Evolutionary conservation across 179 eudicot species (phyloP), one percentile per base, ranked within the genome.

Genomic region (Nepenthes alata): DNA sequence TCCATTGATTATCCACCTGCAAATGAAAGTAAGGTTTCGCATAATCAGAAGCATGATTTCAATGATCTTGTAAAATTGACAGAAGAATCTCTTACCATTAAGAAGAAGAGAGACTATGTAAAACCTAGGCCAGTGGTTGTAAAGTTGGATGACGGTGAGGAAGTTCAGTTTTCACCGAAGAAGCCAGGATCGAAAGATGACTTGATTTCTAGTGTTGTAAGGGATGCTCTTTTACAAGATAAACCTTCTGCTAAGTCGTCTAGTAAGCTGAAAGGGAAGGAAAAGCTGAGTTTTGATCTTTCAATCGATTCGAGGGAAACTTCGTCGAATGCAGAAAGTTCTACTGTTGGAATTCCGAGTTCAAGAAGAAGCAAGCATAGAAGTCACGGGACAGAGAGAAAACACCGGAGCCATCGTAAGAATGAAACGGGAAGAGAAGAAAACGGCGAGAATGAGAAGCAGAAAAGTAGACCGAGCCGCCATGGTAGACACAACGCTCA

Each of bases 101-200:
- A 85, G 89, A 91, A 82, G 72, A 91, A 78, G 82, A 70, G 71
- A 15, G 77, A 61, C 63, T 82, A 72, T 63, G 72, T 65, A 34
- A 91, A 80, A 71, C 76, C 95, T 45, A 77, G 96, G 74, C 95
- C 98, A 45, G 80, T 83, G 65, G 98, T 91, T 25, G 88, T 91
- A 37, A 91, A 69, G 66, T 70, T 89, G 69, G 96, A 88, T 57
- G 97, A 88, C 37, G 75, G 78, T 51, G 88, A 84, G 56, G 77
- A 65, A 49, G 62, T 55, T 41, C 69, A 66, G 57, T 62, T 74
- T 50, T 64, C 69, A 7, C 36, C 59, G 5, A 75, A 75, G 62
- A 83, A 77, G 61, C 44, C 74, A 2, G 72, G 70, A 64, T 15
- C 57, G 11, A 76, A 71, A 58, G 82, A 77, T n/a, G 89, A 81